Conservation (phyloP, 345 rosid species). For the Moricandia moricandioides region DNA sequence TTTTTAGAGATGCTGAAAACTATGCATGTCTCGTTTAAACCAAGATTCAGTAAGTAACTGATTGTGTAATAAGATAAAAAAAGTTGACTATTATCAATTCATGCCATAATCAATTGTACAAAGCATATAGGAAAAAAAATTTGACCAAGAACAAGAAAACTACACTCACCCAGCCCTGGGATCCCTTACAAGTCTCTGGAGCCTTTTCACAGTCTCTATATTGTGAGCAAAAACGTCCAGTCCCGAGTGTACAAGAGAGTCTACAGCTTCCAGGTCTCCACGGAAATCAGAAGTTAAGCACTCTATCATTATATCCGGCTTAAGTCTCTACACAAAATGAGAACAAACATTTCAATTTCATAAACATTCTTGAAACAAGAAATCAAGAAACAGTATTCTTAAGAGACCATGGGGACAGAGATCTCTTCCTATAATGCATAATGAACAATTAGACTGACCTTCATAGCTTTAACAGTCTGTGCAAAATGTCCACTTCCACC, state of each 20-base stretch:
- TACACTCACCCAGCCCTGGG: constrained; percentile 90
- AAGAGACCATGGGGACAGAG: background rate
- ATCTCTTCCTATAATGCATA: background rate
- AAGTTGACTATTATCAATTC: background rate
- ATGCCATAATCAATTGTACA: background rate
- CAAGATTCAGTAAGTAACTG: background rate
- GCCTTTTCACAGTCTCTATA: constrained; percentile 89
- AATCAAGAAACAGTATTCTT: background rate
- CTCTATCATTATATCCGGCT: constrained; percentile 93
- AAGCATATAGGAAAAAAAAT: background rate
- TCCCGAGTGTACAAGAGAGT: constrained; percentile 70
- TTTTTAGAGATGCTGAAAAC: constrained; percentile 5
- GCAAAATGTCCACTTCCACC: constrained; percentile 99
- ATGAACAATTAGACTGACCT: constrained; percentile 49
- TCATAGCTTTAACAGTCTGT: constrained; percentile 81
- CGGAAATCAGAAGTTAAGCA: constrained; percentile 97
- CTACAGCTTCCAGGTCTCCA: constrained; percentile 85
- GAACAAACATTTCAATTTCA: background rate
- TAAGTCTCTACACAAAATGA: constrained; percentile 56
- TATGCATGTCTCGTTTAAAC: background rate
- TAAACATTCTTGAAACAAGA: background rate
- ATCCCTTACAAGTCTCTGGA: constrained; percentile 94
- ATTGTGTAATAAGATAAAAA: constrained; percentile 10
- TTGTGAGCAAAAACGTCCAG: constrained; percentile 97
- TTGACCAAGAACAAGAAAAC: background rate